These are phyloP conservation scores for Bryoerythrophyllum caledonicum DNA, from an alignment of 225 moss, liverwort and hornwort species.

Conservation along the genomic window DNA sequence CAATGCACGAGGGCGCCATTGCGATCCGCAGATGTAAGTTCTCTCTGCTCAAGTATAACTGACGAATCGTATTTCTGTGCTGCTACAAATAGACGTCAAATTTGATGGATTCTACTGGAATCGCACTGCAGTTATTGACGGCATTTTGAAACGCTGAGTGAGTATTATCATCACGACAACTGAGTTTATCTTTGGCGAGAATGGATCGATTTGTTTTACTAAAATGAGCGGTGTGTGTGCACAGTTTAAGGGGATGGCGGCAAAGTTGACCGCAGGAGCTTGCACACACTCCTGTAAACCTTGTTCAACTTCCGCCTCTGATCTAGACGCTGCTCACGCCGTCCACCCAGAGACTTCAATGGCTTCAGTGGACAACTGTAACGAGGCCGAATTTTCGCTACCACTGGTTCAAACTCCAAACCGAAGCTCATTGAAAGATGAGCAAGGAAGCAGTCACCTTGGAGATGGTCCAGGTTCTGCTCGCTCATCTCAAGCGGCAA, in stretches of 20 bases:
- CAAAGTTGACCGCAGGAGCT: constrained; percentile 45
- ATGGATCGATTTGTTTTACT: neutral
- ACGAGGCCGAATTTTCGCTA: constrained; percentile 27
- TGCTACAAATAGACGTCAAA: neutral
- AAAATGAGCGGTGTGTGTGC: neutral
- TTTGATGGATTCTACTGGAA: neutral
- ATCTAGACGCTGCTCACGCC: constrained; percentile 42
- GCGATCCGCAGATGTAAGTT: constrained; percentile 49
- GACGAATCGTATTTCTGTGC: neutral
- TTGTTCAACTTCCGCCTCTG: constrained; percentile 45
- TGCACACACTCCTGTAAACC: constrained; percentile 57
- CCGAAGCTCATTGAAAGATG: constrained; percentile 32
- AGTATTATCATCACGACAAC: neutral
- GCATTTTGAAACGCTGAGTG: neutral
- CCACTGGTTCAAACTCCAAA: constrained; percentile 17
- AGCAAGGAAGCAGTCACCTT: constrained; percentile 29
- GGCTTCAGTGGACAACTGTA: constrained; percentile 26
- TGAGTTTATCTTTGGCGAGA: neutral
- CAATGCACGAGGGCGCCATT: constrained; percentile 48
- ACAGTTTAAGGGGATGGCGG: constrained; percentile 63
- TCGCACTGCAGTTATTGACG: neutral
- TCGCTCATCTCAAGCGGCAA: constrained; percentile 31
- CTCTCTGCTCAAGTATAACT: constrained; percentile 18
- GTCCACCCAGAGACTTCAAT: constrained; percentile 40
- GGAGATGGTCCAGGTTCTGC: constrained; percentile 34